phyloP scores from a whole-genome alignment of 75 land plant species.

The Selaginella tamariscina region DNA sequence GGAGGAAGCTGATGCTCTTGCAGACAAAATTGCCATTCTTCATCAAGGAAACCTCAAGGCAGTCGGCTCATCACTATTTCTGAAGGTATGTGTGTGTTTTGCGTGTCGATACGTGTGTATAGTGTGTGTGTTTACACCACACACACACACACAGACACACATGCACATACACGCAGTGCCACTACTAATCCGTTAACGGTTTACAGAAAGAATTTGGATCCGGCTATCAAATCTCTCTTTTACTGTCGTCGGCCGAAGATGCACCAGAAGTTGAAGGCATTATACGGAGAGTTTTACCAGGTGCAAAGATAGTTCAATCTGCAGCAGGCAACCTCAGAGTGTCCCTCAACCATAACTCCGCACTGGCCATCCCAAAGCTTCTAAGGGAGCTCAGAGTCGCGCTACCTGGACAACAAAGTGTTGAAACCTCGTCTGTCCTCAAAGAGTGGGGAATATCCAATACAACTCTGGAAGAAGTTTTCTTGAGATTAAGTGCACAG shows the following conservation, averaged over 20 bases:
- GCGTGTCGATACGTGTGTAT: too few species aligned
- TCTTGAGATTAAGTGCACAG: background rate
- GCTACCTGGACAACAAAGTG: background rate
- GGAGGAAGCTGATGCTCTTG: background rate
- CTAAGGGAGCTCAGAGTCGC: background rate
- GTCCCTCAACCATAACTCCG: background rate
- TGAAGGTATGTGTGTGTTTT: background rate
- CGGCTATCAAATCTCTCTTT: background rate
- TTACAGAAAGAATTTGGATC: background rate
- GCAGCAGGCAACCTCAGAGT: background rate
- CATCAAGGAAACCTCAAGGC: background rate
- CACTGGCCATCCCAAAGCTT: background rate
- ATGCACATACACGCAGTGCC: background rate
- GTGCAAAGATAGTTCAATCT: background rate
- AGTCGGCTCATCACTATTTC: background rate
- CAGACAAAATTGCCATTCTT: background rate
- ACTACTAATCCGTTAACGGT: background rate
- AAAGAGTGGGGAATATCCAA: background rate
- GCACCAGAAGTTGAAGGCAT: background rate
- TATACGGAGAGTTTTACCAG: background rate
- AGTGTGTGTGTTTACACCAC: too few species aligned
- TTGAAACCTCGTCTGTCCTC: background rate
- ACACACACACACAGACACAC: too few species aligned
- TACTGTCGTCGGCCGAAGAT: background rate
- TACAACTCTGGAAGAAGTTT: background rate